Conservation (phyloP, 805 yeast species). For the Kazachstania africana region DNA sequence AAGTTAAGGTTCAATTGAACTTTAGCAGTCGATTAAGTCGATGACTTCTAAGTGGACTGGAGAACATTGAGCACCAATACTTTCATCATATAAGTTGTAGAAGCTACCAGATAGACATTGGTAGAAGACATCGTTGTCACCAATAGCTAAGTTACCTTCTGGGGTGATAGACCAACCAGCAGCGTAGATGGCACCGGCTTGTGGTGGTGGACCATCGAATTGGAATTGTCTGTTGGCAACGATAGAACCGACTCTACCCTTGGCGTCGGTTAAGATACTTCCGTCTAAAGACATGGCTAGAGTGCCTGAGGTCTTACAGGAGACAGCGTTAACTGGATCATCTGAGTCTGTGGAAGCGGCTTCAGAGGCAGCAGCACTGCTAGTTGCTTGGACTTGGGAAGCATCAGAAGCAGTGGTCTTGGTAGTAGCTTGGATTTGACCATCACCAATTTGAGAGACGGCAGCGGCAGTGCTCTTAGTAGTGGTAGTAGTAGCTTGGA, state of each 20-base stretch:
- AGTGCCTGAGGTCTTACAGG: constrained; percentile 39
- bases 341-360: constrained; percentile 18
- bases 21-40: constrained; percentile 43
- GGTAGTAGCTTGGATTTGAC: constrained; percentile 39
- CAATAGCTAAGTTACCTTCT: constrained; percentile 53
- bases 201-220: constrained; percentile 81
- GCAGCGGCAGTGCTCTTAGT: constrained; percentile 26
- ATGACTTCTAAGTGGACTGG: constrained; percentile 50
- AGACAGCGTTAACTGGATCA: constrained; percentile 27
- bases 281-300: constrained; percentile 44
- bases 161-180: constrained; percentile 51
- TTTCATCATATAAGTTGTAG: constrained; percentile 66
- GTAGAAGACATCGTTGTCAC: constrained; percentile 50
- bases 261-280: constrained; percentile 42
- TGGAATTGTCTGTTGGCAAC: constrained; percentile 80
- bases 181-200: constrained; percentile 64
- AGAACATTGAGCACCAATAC: constrained; percentile 49
- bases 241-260: constrained; percentile 66
- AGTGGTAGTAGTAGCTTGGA: constrained; percentile 29
- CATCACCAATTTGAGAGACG: constrained; percentile 40
- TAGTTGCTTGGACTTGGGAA: constrained; percentile 32
- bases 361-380: constrained; percentile 17
- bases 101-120: constrained; percentile 65
- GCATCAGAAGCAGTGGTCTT: constrained; percentile 18
- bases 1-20: neutral